These are phyloP conservation scores for Pythium periplocum DNA, from an alignment of 352 stramenopile species.

Conservation along the genomic window DNA sequence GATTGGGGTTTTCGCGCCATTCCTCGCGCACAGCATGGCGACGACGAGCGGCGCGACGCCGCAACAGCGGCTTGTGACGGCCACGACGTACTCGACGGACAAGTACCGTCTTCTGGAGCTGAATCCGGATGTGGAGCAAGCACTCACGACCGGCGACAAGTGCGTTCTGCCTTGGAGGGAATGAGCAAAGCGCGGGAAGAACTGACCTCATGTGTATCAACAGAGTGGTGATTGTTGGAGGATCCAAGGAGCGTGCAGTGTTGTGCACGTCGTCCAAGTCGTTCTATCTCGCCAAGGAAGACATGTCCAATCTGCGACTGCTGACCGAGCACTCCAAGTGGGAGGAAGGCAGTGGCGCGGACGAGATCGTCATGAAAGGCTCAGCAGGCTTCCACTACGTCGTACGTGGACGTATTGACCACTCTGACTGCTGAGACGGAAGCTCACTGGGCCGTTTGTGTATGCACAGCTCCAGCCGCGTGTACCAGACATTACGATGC, in stretches of 20 bases:
- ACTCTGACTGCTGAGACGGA: too few species aligned
- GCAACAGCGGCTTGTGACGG: not conserved
- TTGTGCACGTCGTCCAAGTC: constrained; percentile 67
- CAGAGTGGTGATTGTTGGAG: constrained; percentile 67
- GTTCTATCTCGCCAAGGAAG: constrained; percentile 73
- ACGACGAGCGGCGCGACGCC: too few species aligned
- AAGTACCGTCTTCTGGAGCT: constrained; percentile 53
- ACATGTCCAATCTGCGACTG: constrained; percentile 76
- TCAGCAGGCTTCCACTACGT: constrained; percentile 63
- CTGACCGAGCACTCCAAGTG: constrained; percentile 58
- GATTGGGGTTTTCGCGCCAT: too few species aligned
- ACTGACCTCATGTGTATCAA: not conserved
- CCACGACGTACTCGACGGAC: constrained; percentile 34
- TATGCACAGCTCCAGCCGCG: constrained; percentile 55
- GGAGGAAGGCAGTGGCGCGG: constrained; percentile 14
- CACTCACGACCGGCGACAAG: not conserved
- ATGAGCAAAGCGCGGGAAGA: too few species aligned
- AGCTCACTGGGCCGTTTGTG: not conserved
- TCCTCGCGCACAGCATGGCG: too few species aligned
- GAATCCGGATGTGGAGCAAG: constrained; percentile 43
- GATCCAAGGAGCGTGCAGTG: constrained; percentile 45
- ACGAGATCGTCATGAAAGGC: constrained; percentile 48
- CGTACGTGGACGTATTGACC: constrained; percentile 19
- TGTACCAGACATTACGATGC: constrained; percentile 39
- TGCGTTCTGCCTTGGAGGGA: not conserved